Percentiles rank a stretch among this genome's conserved stretches.
Conservation (phyloP, 1,139 yeast species). For the Saccharomycopsis hybrid region DNA sequence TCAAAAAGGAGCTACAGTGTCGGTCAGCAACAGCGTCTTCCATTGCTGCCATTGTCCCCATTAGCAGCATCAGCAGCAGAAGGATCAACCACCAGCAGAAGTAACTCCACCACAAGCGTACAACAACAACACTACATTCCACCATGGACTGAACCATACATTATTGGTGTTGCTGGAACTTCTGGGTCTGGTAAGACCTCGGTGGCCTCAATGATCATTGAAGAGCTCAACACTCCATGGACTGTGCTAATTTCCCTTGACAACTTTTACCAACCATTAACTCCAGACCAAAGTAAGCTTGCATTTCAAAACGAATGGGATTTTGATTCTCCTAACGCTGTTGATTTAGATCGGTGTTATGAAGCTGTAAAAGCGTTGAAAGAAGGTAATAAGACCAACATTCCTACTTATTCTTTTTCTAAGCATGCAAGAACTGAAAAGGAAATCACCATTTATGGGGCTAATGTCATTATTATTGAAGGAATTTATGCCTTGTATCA, state of each 20-base stretch:
- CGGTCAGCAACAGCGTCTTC: too few species aligned
- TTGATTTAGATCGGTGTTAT: slow-evolving; percentile 69
- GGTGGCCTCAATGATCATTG: slow-evolving; percentile 76
- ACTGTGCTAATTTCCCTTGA: slow-evolving; percentile 88
- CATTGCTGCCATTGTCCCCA: too few species aligned
- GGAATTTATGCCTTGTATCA: slow-evolving; percentile 85
- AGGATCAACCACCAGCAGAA: too few species aligned
- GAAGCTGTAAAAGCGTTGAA: slow-evolving; percentile 61
- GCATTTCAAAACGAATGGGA: slow-evolving; percentile 72
- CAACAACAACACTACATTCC: slow-evolving; percentile 47
- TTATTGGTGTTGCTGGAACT: slow-evolving; percentile 91
- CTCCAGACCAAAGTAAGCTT: slow-evolving; percentile 46
- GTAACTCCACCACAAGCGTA: too few species aligned
- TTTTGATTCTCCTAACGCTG: slow-evolving; percentile 78
- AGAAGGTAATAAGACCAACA: slow-evolving; percentile 48
- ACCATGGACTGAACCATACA: slow-evolving; percentile 95
- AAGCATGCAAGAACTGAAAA: slow-evolving; percentile 65
- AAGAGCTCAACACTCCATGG: slow-evolving; percentile 87
- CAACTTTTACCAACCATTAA: slow-evolving; percentile 78
- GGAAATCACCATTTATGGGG: slow-evolving; percentile 79
- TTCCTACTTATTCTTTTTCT: slow-evolving; percentile 82
- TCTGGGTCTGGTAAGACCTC: slow-evolving; percentile 96
- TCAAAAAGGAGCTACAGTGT: too few species aligned
- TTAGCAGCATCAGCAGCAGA: too few species aligned
- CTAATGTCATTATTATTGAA: slow-evolving; percentile 86